Base-by-base conservation (phyloP, 202 grass and related monocot genomes). In the Eragrostis tef region DNA sequence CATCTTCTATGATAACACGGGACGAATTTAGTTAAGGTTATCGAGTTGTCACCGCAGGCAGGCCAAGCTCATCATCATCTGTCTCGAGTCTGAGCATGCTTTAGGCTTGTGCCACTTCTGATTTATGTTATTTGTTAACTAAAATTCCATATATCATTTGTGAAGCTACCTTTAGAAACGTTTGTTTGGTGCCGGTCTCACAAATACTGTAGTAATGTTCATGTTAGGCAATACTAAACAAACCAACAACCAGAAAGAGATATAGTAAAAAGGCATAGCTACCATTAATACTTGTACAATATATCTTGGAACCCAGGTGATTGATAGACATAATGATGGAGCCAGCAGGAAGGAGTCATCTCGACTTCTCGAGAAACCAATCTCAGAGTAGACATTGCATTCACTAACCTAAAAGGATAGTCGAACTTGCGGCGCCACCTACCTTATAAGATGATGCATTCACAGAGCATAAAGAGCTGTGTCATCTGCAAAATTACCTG, bases 221-320 rank as follows among this genome's bases (percentile, higher is more conserved):
- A 79, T 79, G 27, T 3, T 41, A 77, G 2, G 29, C 19, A 79
- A 66, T 48, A 67, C 14, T 79, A 54, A 46, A 64, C 25, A 64
- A 65, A 19, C 34, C 49, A 45, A 45, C 7, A 65, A 65, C 45
- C 5, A 22, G 24, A 50, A 52, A 53, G 0, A 16, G 24, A 49
- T 68, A 34, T 21, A 69, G 13, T 74, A 54, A 11, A 39, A 83
- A 65, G 22, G 29, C 7, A 31, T 7, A 24, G 60, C 20, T 29
- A 31, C 49, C 39, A 26, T 44, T 1, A 57, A 65, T 39, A 6
- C 34, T 39, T 39, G 14, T 61, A 4, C 31, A 29, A 8, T 9
- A 46, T 52, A 76, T 84, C 39, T 48, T 68, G 19, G 9, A 14
- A 67, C 48, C 41, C 67, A 43, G 39, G 34, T 45, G 46, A 64